Conservation (phyloP, 441 rosid genomes). For the Raphanus hybrid region DNA sequence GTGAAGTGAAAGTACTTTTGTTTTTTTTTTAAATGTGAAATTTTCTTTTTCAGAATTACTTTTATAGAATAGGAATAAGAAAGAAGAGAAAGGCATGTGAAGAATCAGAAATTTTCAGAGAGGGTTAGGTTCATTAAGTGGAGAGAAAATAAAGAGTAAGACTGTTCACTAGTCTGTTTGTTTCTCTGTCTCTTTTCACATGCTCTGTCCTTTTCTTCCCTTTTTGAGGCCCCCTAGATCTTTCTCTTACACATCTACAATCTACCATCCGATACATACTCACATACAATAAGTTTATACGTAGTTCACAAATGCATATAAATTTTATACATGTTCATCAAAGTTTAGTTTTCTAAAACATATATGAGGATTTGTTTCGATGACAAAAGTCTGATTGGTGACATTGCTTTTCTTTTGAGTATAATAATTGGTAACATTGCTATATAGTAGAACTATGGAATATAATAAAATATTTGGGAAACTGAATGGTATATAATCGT, state of each 20-base stretch:
- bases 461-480: not conserved
- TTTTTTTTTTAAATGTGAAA: constrained; percentile 7
- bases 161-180: constrained; percentile 47
- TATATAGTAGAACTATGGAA: not conserved
- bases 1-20: constrained; percentile 48
- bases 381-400: not conserved
- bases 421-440: not conserved
- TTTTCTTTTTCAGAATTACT: not conserved
- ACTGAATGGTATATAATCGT: not conserved
- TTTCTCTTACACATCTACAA: constrained; percentile 45
- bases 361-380: not conserved
- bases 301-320: not conserved
- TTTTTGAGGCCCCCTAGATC: constrained; percentile 41
- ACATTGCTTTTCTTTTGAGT: not conserved
- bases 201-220: constrained; percentile 44
- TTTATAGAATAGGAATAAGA: not conserved
- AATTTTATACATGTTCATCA: not conserved
- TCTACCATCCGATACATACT: constrained; percentile 39
- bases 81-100: constrained; percentile 42
- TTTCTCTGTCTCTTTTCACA: constrained; percentile 53
- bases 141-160: constrained; percentile 13
- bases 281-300: not conserved
- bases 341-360: not conserved
- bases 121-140: constrained; percentile 40
- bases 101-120: constrained; percentile 43